Evolutionary conservation across 208 protist species (phyloP).

Genomic region (Leishmania gerbilli): DNA sequence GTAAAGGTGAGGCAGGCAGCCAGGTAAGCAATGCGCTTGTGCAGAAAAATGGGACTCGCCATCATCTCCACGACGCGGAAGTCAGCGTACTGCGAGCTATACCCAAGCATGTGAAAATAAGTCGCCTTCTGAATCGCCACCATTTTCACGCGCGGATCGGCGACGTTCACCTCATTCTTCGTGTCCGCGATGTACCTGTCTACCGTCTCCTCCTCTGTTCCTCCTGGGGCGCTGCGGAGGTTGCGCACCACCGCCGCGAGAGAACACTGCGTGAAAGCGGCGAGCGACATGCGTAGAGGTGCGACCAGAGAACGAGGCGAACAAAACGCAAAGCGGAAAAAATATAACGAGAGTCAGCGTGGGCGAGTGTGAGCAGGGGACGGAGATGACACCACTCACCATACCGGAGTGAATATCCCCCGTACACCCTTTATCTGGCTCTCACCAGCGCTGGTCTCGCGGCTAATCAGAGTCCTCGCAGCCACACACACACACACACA

Average conservation of each 20-base stretch:
- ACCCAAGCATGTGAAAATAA: conserved; percentile 98
- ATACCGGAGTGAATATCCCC: not conserved
- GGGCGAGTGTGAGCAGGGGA: not conserved
- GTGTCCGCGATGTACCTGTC: conserved; percentile 92
- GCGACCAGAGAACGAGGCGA: not conserved
- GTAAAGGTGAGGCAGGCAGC: conserved; percentile 95
- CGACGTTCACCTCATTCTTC: conserved; percentile 92
- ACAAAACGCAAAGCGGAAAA: not conserved
- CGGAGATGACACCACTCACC: not conserved
- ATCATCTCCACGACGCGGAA: conserved; percentile 98
- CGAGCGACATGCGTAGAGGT: conserved; percentile 23
- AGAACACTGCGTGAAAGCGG: conserved; percentile 81
- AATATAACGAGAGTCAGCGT: not conserved
- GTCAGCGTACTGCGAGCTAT: conserved; percentile 95
- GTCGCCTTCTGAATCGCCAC: conserved; percentile 96
- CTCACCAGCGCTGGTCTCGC: not conserved
- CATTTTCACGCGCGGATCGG: conserved; percentile 91
- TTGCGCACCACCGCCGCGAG: conserved; percentile 96
- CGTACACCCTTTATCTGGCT: too few species aligned
- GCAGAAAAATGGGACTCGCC: conserved; percentile 73
- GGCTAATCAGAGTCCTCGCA: not conserved
- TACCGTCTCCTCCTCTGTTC: conserved; percentile 94
- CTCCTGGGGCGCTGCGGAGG: conserved; percentile 83
- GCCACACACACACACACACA: not conserved
- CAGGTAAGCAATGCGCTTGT: conserved; percentile 95